Conservation (phyloP, 139 green algal species). For the Tetradesmus lagerheimii region DNA sequence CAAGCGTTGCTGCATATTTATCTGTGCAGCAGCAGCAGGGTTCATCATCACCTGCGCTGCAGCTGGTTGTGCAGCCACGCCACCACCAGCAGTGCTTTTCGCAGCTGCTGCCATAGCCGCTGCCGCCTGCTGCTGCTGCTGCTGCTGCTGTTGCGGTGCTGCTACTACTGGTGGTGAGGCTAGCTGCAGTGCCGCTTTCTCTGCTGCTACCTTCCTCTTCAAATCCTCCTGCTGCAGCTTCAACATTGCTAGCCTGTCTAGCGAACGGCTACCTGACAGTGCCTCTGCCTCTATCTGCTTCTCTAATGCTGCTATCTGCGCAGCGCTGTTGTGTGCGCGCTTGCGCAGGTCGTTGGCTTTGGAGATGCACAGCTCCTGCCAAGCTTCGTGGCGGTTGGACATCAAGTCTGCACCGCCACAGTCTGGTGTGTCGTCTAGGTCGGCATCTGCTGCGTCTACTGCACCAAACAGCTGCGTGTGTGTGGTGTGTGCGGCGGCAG, state of each 20-base stretch:
- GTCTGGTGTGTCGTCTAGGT: constrained; percentile 36
- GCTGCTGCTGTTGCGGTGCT: neutral
- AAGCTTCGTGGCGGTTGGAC: constrained; percentile 23
- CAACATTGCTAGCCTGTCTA: constrained; percentile 16
- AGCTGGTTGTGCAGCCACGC: neutral
- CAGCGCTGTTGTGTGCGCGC: neutral
- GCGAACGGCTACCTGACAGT: neutral
- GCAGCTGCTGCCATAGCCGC: constrained; percentile 2
- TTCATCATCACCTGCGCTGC: neutral
- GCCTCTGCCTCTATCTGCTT: neutral
- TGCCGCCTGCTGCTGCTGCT: constrained; percentile 2
- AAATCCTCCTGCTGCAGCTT: constrained; percentile 37
- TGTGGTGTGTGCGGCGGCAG: neutral
- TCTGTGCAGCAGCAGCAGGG: neutral
- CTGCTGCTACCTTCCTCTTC: neutral
- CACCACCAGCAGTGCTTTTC: neutral
- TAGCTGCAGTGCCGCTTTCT: constrained; percentile 11
- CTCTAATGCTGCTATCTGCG: constrained; percentile 14
- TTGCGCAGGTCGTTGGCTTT: constrained; percentile 36
- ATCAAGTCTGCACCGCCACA: constrained; percentile 5
- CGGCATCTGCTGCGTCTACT: neutral
- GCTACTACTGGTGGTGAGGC: neutral
- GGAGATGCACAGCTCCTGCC: constrained; percentile 32
- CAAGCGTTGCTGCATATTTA: neutral
- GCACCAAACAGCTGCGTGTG: constrained; percentile 23